Conservation (phyloP, 805 yeast genomes). For the Barnettozyma vustinii region DNA sequence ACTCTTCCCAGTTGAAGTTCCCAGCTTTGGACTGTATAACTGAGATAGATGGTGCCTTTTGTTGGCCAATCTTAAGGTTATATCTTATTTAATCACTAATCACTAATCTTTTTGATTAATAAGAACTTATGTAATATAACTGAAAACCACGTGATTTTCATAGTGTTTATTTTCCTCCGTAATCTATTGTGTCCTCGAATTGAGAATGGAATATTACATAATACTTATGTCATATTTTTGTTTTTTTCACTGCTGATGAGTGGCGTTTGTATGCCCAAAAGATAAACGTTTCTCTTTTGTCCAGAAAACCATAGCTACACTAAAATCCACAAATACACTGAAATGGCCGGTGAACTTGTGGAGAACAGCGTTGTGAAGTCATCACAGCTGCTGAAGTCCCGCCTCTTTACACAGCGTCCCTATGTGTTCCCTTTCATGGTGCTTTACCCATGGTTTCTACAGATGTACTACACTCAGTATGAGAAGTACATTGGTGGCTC, state of each 20-base stretch:
- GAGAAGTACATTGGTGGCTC: conserved; percentile 80
- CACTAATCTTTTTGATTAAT: no score
- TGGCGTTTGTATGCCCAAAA: not conserved
- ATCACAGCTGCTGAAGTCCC: conserved; percentile 72
- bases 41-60: no score
- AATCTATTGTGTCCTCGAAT: no score
- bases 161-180: no score
- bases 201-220: no score
- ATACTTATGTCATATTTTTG: no score
- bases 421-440: conserved; percentile 79
- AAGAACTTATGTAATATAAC: no score
- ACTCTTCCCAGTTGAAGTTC: no score
- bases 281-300: not conserved
- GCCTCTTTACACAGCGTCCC: conserved; percentile 55
- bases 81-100: no score
- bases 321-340: not conserved
- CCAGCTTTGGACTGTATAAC: no score
- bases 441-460: conserved; percentile 67
- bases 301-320: not conserved
- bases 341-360: conserved; percentile 38
- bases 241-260: not conserved
- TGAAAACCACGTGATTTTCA: no score
- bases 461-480: conserved; percentile 61
- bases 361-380: conserved; percentile 65
- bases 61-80: no score